These are phyloP conservation scores for Heliamphora pulchella DNA, from an alignment of 179 eudicot species.

Conservation along the genomic window DNA sequence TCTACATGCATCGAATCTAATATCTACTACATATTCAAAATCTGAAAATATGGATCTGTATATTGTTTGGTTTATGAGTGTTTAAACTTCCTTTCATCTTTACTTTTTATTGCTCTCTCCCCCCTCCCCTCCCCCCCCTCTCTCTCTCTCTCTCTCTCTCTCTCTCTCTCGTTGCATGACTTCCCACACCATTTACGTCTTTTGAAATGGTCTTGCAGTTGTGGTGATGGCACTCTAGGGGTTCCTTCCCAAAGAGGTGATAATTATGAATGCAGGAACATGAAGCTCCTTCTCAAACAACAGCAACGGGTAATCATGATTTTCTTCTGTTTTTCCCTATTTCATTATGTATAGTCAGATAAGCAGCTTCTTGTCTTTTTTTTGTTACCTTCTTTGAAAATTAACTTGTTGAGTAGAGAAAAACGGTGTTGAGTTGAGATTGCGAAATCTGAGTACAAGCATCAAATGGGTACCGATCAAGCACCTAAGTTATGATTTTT, in stretches of 20 bases:
- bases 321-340: neutral
- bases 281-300: conserved; percentile 97
- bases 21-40: neutral
- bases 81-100: neutral
- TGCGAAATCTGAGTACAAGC: neutral
- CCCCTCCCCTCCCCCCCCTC: too few relatives aligned
- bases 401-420: neutral
- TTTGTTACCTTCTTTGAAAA: neutral
- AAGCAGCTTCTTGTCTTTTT: neutral
- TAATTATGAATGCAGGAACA: conserved; percentile 93
- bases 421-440: neutral
- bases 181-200: conserved; percentile 6
- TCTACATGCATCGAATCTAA: neutral
- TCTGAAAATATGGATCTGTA: neutral
- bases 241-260: conserved; percentile 93
- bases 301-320: conserved; percentile 69
- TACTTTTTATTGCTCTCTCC: too few relatives aligned
- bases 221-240: conserved; percentile 97
- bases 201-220: conserved; percentile 45
- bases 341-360: neutral
- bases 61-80: neutral
- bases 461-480: neutral
- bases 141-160: too few relatives aligned
- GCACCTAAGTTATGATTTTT: neutral
- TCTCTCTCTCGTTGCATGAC: too few relatives aligned